Evolutionary conservation across 129 eudicot genomes (phyloP), one percentile per base, ranked within the genome.

Genomic region (Helichrysum umbraculigerum): DNA sequence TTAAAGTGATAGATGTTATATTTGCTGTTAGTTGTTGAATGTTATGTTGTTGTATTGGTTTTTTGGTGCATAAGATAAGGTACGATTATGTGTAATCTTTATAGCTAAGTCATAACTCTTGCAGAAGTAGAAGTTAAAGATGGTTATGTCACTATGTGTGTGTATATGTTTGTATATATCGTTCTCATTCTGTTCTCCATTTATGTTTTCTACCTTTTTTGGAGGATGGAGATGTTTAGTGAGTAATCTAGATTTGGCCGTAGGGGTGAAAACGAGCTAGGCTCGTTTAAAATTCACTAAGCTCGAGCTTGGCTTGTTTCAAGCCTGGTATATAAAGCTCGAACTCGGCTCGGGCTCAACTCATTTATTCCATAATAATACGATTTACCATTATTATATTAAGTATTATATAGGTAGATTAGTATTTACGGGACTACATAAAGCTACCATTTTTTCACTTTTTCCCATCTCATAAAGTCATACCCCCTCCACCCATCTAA

Each of bases 61-160:
- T 79, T 56, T n/a, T 6, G 51, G 47, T 77, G 78, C n/a, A 6
- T 7, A 25, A 25, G 28, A 25, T 35, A 22, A 47, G 17, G 75
- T 57, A 35, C 57, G 75, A 77, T 76, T 20, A 32, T 75, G 52
- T 66, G 4, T 75, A 54, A 19, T 51, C 1, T 54, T 56, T 76
- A 15, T 76, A 15, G 73, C 67, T 37, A 67, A 67, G 52, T 68
- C 75, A 57, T 37, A 57, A 56, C 75, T 57, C 57, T 76, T 17
- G 58, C 57, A 35, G 11, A 35, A 73, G 0, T 51, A 62, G 42
- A 79, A 22, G 69, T 65, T 79, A 33, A 37, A 79, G 32, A 73
- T 72, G 74, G 42, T 73, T 79, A 57, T n/a, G n/a, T n/a, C n/a
- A n/a, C n/a, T n/a, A n/a, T 62, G 39, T 72, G 67, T 72, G 56